Evolutionary conservation across 2,329 filamentous ascomycete genomes (phyloP), one percentile per base, ranked within the genome.

Genomic region (Cytospora piceae): DNA sequence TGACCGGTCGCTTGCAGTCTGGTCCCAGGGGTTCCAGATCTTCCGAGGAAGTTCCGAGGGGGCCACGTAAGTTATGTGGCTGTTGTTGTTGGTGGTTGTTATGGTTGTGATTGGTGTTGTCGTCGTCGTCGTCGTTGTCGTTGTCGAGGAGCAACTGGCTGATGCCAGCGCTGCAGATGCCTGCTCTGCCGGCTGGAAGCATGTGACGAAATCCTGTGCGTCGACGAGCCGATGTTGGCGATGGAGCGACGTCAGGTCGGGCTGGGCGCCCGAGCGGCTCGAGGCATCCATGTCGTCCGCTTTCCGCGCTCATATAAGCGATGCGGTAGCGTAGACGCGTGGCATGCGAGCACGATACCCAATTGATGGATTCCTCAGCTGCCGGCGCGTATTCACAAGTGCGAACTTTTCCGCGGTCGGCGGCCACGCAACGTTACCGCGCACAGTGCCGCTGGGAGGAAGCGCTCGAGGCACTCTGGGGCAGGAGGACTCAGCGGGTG

Each of bases 401-500:
- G 32, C 34, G 31, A 46, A 46, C 15, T 11, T 27, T 56, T 49
- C 60, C 20, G 29, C 42, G 60, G 55, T 55, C 63, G 65, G 49
- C 37, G 7, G 34, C 34, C 9, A 27, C 31, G 29, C 42, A 59
- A 46, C 51, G 61, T 37, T 66, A 64, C 57, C 27, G 61, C 61
- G 61, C 65, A 66, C 61, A 56, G 65, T 66, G 58, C 49, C 20
- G 55, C 49, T 59, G 49, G 32, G 55, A 6, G 3, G 24, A n/a
- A n/a, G 49, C 39, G 49, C 37, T 4, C 14, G 34, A 37, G 34
- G 14, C 34, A 37, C 14, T 29, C 34, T 37, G 49, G 49, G 24
- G 14, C 37, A 29, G 9, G 22, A 46, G 46, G 52, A 58, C 24
- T 27, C 42, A 46, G 56, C 49, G 34, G 17, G 54, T n/a, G 54